Evolutionary conservation across 2,329 filamentous ascomycete species (phyloP), one percentile per base, ranked within the genome.

Genomic region (Raffaelea deltoideospora): DNA sequence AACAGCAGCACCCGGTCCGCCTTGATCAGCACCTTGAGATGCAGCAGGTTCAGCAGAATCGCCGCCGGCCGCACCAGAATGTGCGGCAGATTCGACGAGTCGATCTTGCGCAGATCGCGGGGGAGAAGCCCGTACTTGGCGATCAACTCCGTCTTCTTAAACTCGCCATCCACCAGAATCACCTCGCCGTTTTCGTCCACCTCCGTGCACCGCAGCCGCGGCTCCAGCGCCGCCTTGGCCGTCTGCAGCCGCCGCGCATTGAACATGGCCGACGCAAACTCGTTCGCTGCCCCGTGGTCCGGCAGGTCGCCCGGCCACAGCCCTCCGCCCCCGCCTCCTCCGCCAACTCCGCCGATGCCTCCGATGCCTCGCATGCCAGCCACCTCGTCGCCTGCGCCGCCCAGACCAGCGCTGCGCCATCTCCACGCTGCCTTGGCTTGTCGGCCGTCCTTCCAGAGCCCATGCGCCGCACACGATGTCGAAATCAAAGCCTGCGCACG

Each of bases 121-220:
- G 90, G 88, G 34, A 95, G 70, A 20, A 96, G 70, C 30, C 87
- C 87, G 54, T 94, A 95, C 82, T 90, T 95, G 37, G 87, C 86
- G 56, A 95, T 96, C 33, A 98, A 66, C 61, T 98, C 90, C 50
- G 77, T 90, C 67, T 98, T 98, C 61, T 90, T 92, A 59, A 95
- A 96, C 57, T 96, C 90, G 41, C 86, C 85, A 53, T 92, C 92
- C 17, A 93, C 81, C 40, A 96, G 65, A 17, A 88, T 92, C 20
- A 95, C 86, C 48, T 92, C 81, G 29, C 90, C 90, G 50, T 83
- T 75, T 54, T 87, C 85, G 50, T 96, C 86, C 41, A 96, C 83
- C 57, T 98, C 90, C 1, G 90, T 98, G 53, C 90, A 98, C 37
- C 90, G 72, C 46, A 98, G 64, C 41, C 85, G 78, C 22, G 87